These are phyloP conservation scores for Avena insularis DNA, from an alignment of 176 grass and related monocot species.

Conservation along the genomic window DNA sequence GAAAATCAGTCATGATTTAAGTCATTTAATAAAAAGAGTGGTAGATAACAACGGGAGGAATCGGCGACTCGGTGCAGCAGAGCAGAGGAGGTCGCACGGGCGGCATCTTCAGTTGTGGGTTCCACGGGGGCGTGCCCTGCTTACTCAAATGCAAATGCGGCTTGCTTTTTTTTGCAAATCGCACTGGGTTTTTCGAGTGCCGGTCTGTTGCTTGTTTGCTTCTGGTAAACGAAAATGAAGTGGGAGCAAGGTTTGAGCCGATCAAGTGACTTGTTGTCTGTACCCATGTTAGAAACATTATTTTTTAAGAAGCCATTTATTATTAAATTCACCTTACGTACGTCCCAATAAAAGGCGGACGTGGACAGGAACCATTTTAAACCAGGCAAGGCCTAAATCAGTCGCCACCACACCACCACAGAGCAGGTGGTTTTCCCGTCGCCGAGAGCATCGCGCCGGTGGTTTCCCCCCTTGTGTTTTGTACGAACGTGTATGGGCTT, in stretches of 20 bases:
- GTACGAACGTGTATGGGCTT: background rate
- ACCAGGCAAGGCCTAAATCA: conserved; percentile 23
- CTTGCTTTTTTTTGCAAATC: too few relatives aligned
- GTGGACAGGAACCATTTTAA: background rate
- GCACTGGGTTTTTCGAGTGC: too few relatives aligned
- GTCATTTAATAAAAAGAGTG: too few relatives aligned
- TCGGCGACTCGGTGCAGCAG: background rate
- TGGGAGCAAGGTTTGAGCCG: background rate
- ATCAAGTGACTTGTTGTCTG: background rate
- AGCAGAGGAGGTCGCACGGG: too few relatives aligned
- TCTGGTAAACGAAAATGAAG: background rate
- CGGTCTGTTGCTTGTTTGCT: background rate
- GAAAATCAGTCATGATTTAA: background rate
- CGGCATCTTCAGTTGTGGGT: too few relatives aligned
- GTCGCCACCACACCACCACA: background rate
- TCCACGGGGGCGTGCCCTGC: too few relatives aligned
- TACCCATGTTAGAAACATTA: background rate
- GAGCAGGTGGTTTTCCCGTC: background rate
- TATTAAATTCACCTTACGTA: background rate
- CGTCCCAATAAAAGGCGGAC: background rate
- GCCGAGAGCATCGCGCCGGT: background rate
- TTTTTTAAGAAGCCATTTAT: background rate
- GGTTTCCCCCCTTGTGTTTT: background rate
- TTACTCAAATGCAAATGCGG: too few relatives aligned
- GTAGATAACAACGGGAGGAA: background rate